Base-by-base conservation (phyloP, 495 filamentous ascomycete species). In the Hypoxylon crocopeplum region DNA sequence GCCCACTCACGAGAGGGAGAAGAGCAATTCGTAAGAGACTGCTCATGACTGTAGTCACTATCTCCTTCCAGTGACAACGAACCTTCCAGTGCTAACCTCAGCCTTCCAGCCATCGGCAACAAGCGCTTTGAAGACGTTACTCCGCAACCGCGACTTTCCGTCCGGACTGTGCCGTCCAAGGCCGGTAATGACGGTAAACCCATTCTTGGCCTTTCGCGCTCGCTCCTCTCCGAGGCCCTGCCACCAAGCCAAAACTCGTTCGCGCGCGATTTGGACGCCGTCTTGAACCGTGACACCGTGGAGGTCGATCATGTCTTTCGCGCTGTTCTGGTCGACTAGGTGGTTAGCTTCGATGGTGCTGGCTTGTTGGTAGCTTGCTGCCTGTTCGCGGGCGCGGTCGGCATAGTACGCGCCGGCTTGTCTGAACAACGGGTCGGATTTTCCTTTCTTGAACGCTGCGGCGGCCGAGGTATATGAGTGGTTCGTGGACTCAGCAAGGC, bases 261-360 rank as follows among this genome's bases (percentile, higher is more conserved):
- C 80, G 29, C 80, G 81, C 0, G 88, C 82, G 40, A 97, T 96
- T 6, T 88, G 79, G 7, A 90, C 78, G 0, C 86, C 93, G 69
- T 96, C 88, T 30, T 83, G 72, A 1, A 97, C 93, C 17, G 79
- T 86, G 11, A 95, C 83, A 8, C 92, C 92, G 67, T 98, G 94
- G 19, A 98, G 76, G 74, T 98, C 92, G 7, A 96, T 72, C 59
- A 68, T 72, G 54, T 71, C 73, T 2, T 66, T 45, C 1, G 76
- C 81, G 37, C 85, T 90, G 55, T 90, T 84, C 1, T 66, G 58
- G 3, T 82, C 74, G 1, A 91, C 91, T 12, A 84, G 75, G 3
- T 72, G 70, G 61, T 91, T 84, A 0, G 89, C 87, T 5, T 67
- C 64, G 5, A 45, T 45, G 17, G 59, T 70, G 24, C 54, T 49